A percentile compares a stretch with the other conserved stretches of the same genome.
phyloP scores from a whole-genome alignment of 306 rosid species.

The Luffa acutangula region DNA sequence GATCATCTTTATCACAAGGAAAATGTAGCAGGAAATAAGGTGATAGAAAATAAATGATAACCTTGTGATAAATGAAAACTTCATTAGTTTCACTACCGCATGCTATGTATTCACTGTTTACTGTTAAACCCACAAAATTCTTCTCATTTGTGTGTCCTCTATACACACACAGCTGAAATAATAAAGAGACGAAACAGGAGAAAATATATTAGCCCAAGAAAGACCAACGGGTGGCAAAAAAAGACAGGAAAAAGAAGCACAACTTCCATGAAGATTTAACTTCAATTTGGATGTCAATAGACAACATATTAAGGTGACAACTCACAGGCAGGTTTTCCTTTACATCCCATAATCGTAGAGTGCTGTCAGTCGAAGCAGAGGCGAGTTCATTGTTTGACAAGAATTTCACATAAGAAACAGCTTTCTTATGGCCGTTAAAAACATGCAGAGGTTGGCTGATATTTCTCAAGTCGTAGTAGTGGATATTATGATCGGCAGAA shows the following conservation, averaged over 20 bases:
- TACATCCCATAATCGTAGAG: slow-evolving; percentile 71
- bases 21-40: background rate
- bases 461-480: slow-evolving; percentile 88
- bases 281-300: background rate
- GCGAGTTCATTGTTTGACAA: slow-evolving; percentile 73
- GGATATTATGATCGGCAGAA: slow-evolving; percentile 77
- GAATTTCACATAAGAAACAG: slow-evolving; percentile 87
- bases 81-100: slow-evolving; percentile 98
- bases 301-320: slow-evolving; percentile 9
- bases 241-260: background rate
- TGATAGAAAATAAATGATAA: slow-evolving; percentile 16
- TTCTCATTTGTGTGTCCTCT: slow-evolving; percentile 92
- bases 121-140: slow-evolving; percentile 91
- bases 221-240: background rate
- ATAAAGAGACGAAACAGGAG: background rate
- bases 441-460: slow-evolving; percentile 67
- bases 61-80: slow-evolving; percentile 94
- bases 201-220: background rate
- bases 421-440: slow-evolving; percentile 67
- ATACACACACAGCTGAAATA: slow-evolving; percentile 64
- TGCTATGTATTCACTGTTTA: slow-evolving; percentile 80
- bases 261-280: background rate
- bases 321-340: slow-evolving; percentile 44
- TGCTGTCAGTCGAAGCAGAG: slow-evolving; percentile 91
- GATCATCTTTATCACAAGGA: background rate